Base-by-base conservation (phyloP, 1,284 basidiomycete species). In the Marasmius sp. region DNA sequence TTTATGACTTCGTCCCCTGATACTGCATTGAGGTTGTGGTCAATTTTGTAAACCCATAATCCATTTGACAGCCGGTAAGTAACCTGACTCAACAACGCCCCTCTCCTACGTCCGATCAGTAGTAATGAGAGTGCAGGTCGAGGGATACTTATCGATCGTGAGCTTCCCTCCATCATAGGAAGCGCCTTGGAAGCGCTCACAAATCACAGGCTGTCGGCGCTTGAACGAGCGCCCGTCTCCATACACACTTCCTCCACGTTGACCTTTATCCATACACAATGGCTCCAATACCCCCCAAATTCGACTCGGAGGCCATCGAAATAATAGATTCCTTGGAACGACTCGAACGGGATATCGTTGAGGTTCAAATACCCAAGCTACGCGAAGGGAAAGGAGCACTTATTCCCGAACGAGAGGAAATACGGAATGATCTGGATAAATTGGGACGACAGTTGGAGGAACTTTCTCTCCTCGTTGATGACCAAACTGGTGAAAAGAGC, bases 311-410 rank as follows among this genome's bases (percentile, higher is more conserved):
- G 59, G 79, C 81, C 1, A 67, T 69, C 3, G 69, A 76, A n/a
- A 74, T 85, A 7, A 79, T 92, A 11, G 77, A 78, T 12, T 76
- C 79, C 3, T 73, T 88, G 2, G 77, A 82, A 51, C 78, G 92
- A 43, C 81, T 85, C 6, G 78, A 86, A 63, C 80, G 75, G 6
- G 92, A 94, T 72, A 72, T 96, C 7, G 69, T 77, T 5, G 79
- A 86, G 9, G 87, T 87, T 68, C 91, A 94, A 72, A 81, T 97
- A 43, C 90, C 92, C 0, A 85, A 91, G 6, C 77, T 96, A 55
- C 78, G 81, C 8, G 71, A 77, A 53, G 94, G 90, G 71, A 77
- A 73, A 11, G 91, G 89, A 0, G 87, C 92, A 1, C 74, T 91
- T 6, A 71, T 81, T 0, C 70, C 85, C 6, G 93, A 95, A 67